Evolutionary conservation across 2,329 filamentous ascomycete genomes (phyloP).

Genomic region (Thielaviopsis musarum): DNA sequence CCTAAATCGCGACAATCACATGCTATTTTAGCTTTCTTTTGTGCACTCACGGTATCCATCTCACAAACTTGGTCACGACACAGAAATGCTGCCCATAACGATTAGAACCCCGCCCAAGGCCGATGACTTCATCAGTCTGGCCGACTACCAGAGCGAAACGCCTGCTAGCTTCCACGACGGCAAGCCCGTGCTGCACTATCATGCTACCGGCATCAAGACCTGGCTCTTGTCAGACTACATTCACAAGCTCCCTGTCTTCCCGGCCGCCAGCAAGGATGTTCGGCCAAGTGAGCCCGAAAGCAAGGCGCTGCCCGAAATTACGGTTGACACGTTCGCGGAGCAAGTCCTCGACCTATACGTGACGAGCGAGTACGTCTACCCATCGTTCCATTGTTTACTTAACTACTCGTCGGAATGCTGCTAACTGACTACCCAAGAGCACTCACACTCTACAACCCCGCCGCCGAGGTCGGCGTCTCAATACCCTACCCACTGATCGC

Average conservation of each 20-base stretch:
- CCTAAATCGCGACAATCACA: not conserved
- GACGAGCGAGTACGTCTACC: conserved; percentile 34
- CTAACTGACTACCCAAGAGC: conserved; percentile 14
- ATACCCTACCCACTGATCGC: conserved; percentile 61
- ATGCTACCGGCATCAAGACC: conserved; percentile 38
- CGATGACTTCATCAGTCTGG: conserved; percentile 45
- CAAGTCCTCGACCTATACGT: conserved; percentile 40
- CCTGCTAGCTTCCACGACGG: conserved; percentile 54
- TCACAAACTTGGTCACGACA: conserved; percentile 1
- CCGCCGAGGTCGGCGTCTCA: conserved; percentile 41
- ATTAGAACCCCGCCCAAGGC: conserved; percentile 39
- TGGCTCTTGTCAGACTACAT: conserved; percentile 38
- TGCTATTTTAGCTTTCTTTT: not conserved
- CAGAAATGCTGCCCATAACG: conserved; percentile 28
- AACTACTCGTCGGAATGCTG: not conserved
- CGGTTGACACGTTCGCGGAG: conserved; percentile 24
- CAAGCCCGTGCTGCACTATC: conserved; percentile 54
- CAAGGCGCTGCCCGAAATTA: conserved; percentile 19
- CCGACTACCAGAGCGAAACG: conserved; percentile 55
- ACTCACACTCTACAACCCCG: conserved; percentile 46
- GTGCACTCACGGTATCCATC: not conserved
- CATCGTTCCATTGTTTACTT: not conserved
- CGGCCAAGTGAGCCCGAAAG: conserved; percentile 19
- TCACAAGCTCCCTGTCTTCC: conserved; percentile 37
- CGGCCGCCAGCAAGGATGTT: conserved; percentile 20